Base-by-base conservation (phyloP, 768 basidiomycete species). In the Lentinula sp. region DNA sequence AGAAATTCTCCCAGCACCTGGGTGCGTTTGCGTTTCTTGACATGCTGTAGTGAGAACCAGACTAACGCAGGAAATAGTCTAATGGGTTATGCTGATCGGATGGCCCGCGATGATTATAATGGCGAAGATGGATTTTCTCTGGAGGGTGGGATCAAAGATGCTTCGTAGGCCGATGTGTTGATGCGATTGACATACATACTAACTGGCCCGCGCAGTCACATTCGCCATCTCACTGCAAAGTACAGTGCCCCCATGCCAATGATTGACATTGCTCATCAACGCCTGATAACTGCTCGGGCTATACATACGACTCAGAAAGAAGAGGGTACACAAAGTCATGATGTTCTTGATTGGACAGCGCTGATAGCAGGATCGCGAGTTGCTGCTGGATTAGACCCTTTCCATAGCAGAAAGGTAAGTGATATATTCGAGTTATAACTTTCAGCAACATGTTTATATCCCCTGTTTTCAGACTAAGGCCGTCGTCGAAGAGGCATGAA, bases 61-160 rank as follows among this genome's bases (percentile, higher is more conserved):
- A 15, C 18, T 13, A 32, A 32, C 28, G 28, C 28, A 16, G n/a
- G 13, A 6, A n/a, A 36, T 62, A 87, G 86, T 52, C 68, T 84
- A 59, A 62, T 85, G 53, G 70, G 69, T 9, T 90, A 90, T 70
- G 82, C 83, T 20, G 79, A 84, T 28, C 86, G 86, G 70, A 90
- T 95, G 76, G 74, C 85, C 10, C 75, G 84, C 59, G 86, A 93
- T 72, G 76, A 82, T 37, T 95, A 94, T 68, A 87, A 91, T 60
- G 90, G 85, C 20, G 76, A 80, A 8, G 76, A 74, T 16, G 94
- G 93, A 13, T 95, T 96, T 70, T 76, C 86, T 12, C 83, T 95
- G 53, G 86, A 91, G 50, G 90, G 90, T n/a, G 94, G 92, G 16
- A 85, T 96, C 67, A 93, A 93, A 68, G 93, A 95, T 68, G 88